Evolutionary conservation across 805 yeast genomes (phyloP), one percentile per base, ranked within the genome.

Genomic region (Saccharomycopsis sp.): DNA sequence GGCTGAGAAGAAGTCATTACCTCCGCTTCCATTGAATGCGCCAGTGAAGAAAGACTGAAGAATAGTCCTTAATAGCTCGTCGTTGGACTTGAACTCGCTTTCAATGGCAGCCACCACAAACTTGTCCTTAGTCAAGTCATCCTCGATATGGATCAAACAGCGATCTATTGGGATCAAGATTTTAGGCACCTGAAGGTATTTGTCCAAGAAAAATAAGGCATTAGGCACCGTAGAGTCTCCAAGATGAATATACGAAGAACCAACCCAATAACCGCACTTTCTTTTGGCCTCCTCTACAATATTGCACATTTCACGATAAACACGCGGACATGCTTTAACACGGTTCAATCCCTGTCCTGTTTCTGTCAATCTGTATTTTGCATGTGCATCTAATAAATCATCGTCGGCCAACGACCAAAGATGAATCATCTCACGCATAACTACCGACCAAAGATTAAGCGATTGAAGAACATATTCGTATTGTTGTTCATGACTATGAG

Each of bases 201-300:
- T 87, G 70, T 87, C 94, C 56, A 87, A 71, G 73, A 87, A 87
- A 67, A 87, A 87, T 60, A 88, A 69, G 0, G 93, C 91, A 68
- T 87, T 87, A 1, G 96, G 96, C 3, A 87, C 96, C 1, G 92
- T 87, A 65, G 84, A 86, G 69, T 87, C 96, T 47, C 94, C 96
- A 17, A 88, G 67, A 70, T 87, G 96, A 23, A 87, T 87, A 22
- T 86, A 93, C 15, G 87, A 82, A 3, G 89, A 83, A 1, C 96
- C 96, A 38, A 87, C 85, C 93, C 94, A 87, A 1, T 79, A 72
- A 2, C 85, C 81, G 22, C 87, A 81, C 54, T 76, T 75, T 34
- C 73, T 69, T 66, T 87, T 88, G 52, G 87, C 87, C 58, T 83
- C 84, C n/a, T 77, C 70, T 54, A 87, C 75, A 59, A 88, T 82